Base-by-base conservation (phyloP, 345 rosid species). In the Dimocarpus longan region DNA sequence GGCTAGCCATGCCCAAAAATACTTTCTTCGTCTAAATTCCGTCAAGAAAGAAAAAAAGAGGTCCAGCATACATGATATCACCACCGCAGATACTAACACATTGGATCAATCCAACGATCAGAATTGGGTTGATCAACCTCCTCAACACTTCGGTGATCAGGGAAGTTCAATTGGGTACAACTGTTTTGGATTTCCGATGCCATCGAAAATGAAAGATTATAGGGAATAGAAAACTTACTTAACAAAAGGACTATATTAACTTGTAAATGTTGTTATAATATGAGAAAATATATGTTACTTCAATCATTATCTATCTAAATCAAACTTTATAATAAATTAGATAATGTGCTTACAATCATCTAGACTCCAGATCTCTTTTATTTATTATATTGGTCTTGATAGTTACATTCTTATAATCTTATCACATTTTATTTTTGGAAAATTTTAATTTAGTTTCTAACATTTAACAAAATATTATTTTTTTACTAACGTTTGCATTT, bases 1-100 rank as follows among this genome's bases (percentile, higher is more conserved):
- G 52, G 84, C 84, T 12, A 82, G 84, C 48, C 84, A 82, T 63
- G 81, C 84, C 4, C 84, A 82, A 46, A 82, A 82, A 71, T 78
- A 80, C 26, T 83, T 80, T 26, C 79, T 80, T 12, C 80, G 80
- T 3, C 26, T 73, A 6, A 69, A 50, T 24, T 46, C 78, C 8
- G 50, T 40, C 50, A 72, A 64, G 75, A 79, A 80, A 66, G 80
- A 79, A 4, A 82, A 75, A 70, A 82, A 82, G 81, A 62, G 84
- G 50, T 64, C 79, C 10, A 82, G 84, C 46, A 82, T 82, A 13
- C 84, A 82, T 67, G 84, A 82, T 40, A 69, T 82, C 7, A 73
- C 80, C 1, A 46, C 71, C 40, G 71, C 46, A 28, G 72, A 76
- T 76, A n/a, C 32, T 1, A 39, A 42, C 37, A 42, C 68, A 22